phyloP scores from a whole-genome alignment of 495 filamentous ascomycete genomes.

The Pseudoneurospora amorphoporcata region DNA sequence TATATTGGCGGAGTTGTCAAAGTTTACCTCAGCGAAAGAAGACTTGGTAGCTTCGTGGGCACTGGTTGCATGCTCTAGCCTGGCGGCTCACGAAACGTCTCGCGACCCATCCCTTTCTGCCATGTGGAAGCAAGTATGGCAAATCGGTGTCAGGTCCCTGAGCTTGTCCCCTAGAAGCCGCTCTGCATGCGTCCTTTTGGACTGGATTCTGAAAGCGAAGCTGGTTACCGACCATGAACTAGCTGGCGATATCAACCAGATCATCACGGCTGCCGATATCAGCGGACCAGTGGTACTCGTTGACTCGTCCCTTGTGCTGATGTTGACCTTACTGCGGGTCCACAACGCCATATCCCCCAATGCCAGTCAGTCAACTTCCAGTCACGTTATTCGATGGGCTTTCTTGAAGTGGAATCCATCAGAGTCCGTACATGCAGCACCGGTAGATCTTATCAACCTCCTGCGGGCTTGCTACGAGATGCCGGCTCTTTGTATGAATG shows the following conservation, averaged over 20 bases:
- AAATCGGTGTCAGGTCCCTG: constrained; percentile 57
- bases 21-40: constrained; percentile 27
- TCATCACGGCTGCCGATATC: constrained; percentile 64
- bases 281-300: constrained; percentile 72
- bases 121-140: constrained; percentile 66
- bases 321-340: constrained; percentile 52
- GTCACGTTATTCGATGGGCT: constrained; percentile 68
- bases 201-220: constrained; percentile 50
- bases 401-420: constrained; percentile 63
- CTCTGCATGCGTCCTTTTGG: constrained; percentile 68
- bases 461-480: constrained; percentile 34
- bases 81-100: constrained; percentile 9
- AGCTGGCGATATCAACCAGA: constrained; percentile 52
- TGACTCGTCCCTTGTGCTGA: constrained; percentile 67
- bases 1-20: constrained; percentile 24
- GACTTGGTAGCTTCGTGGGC: constrained; percentile 35
- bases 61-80: constrained; percentile 47
- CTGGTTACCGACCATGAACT: constrained; percentile 54
- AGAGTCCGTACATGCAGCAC: constrained; percentile 27
- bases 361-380: constrained; percentile 50
- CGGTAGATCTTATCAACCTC: constrained; percentile 35
- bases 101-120: constrained; percentile 16
- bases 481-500: constrained; percentile 13
- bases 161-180: constrained; percentile 62
- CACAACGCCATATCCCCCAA: constrained; percentile 54